Base-by-base conservation (phyloP, 768 basidiomycete species). In the Trametes cingulata region DNA sequence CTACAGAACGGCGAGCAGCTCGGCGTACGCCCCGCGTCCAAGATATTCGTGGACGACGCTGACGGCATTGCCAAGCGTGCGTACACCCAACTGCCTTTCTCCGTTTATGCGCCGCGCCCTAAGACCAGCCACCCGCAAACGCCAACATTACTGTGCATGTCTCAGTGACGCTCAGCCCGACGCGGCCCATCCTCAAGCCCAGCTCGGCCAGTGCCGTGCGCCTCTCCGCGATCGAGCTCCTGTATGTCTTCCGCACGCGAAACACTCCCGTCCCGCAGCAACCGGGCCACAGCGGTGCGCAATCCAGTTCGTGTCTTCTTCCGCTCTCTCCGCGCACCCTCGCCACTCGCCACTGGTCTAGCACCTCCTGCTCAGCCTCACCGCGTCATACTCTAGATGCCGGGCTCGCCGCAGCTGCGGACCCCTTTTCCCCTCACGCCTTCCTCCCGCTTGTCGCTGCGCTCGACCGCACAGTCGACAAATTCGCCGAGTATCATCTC, bases 1-100 rank as follows among this genome's bases (percentile, higher is more conserved):
- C n/a, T n/a, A n/a, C n/a, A 91, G 89, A 90, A 91, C 70, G 75
- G 83, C 19, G 63, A 67, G 40, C 77, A 78, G 58, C 79, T 91
- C 12, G 86, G 85, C 37, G 72, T 91, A 52, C 79, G 79, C 58
- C 76, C 74, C 48, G 74, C 90, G 40, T 88, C 88, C n/a, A 74
- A 78, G 59, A 65, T 80, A 20, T 78, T 78, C 62, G 68, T 84
- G 20, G 80, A 81, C 63, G 73, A 79, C 20, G 69, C 75, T 45
- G 80, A 80, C 58, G 75, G 73, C 49, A 62, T 70, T 9, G 69
- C 74, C 33, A 81, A 77, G 73, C 53, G 82, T 83, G 67, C 48
- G 72, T 62, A 6, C 24, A n/a, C 20, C 12, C 25, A 33, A 24
- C 19, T 17, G 7, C n/a, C 39, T 19, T 63, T 62, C 25, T 53